A percentile compares a stretch with the other conserved stretches of the same genome.
Evolutionary conservation across 208 protist genomes (phyloP).

Genomic region (Perkinsela sp.): DNA sequence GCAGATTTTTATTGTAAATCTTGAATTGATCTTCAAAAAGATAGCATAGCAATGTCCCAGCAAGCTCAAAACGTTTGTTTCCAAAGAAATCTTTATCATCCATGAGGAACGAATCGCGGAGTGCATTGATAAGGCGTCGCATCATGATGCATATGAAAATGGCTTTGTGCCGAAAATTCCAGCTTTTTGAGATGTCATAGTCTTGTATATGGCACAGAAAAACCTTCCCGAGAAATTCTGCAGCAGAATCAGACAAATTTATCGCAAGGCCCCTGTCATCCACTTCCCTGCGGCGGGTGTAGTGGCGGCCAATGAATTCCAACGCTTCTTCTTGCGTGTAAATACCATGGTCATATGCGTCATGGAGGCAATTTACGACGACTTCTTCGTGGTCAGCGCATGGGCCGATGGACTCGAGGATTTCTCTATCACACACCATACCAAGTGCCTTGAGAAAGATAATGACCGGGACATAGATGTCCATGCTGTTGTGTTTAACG

Average conservation of each 20-base stretch:
- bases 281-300: slow-evolving; percentile 17
- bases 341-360: slow-evolving; percentile 10
- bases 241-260: slow-evolving; percentile 70
- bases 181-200: slow-evolving; percentile 27
- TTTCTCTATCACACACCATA: slow-evolving; percentile 79
- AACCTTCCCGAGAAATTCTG: slow-evolving; percentile 73
- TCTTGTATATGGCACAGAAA: slow-evolving; percentile 54
- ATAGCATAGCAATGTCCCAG: slow-evolving; percentile 52
- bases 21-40: slow-evolving; percentile 7
- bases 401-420: slow-evolving; percentile 64
- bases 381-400: slow-evolving; percentile 62
- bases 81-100: slow-evolving; percentile 79
- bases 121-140: slow-evolving; percentile 32
- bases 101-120: slow-evolving; percentile 29
- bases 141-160: slow-evolving; percentile 66
- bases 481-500: slow-evolving; percentile 6
- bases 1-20: slow-evolving; percentile 11
- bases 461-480: slow-evolving; percentile 55
- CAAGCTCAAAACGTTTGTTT: slow-evolving; percentile 78
- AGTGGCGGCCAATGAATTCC: slow-evolving; percentile 59
- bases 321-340: slow-evolving; percentile 83
- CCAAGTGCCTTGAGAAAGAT: slow-evolving; percentile 86
- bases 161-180: slow-evolving; percentile 38
- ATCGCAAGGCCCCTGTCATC: slow-evolving; percentile 20
- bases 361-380: slow-evolving; percentile 31